phyloP scores from a whole-genome alignment of 805 yeast genomes.

The Lipomyces starkeyi region DNA sequence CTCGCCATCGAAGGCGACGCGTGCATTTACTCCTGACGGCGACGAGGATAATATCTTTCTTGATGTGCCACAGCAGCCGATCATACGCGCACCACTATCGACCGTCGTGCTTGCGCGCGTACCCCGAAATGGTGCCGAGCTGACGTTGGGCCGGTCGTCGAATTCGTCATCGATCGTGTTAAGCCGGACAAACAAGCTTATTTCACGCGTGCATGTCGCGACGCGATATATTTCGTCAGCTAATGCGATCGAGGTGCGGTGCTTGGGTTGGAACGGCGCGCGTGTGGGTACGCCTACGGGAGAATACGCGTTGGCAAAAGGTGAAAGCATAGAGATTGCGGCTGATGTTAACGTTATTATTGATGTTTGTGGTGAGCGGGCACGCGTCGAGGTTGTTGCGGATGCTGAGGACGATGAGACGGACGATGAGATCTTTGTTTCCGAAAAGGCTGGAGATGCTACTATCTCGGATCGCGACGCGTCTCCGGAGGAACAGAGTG shows the following conservation, averaged over 20 bases:
- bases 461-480: constrained; percentile 1
- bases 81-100: constrained; percentile 48
- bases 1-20: constrained; percentile 25
- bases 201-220: constrained; percentile 71
- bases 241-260: constrained; percentile 59
- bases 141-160: constrained; percentile 73
- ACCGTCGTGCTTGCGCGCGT: constrained; percentile 51
- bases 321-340: constrained; percentile 71
- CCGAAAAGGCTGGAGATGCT: not conserved
- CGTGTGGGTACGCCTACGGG: constrained; percentile 60
- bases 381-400: constrained; percentile 57
- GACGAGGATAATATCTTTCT: not conserved
- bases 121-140: constrained; percentile 48
- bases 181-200: constrained; percentile 56
- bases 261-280: constrained; percentile 85
- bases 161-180: constrained; percentile 59
- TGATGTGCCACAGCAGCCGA: not conserved
- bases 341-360: constrained; percentile 63
- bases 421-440: constrained; percentile 44
- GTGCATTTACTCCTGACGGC: constrained; percentile 11
- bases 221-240: constrained; percentile 52
- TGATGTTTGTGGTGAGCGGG: constrained; percentile 72
- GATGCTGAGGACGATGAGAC: constrained; percentile 56
- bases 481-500: not conserved
- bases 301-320: constrained; percentile 61